Evolutionary conservation across 2,329 filamentous ascomycete species (phyloP), one percentile per base, ranked within the genome.

Genomic region (Ceratocystis ficicola): DNA sequence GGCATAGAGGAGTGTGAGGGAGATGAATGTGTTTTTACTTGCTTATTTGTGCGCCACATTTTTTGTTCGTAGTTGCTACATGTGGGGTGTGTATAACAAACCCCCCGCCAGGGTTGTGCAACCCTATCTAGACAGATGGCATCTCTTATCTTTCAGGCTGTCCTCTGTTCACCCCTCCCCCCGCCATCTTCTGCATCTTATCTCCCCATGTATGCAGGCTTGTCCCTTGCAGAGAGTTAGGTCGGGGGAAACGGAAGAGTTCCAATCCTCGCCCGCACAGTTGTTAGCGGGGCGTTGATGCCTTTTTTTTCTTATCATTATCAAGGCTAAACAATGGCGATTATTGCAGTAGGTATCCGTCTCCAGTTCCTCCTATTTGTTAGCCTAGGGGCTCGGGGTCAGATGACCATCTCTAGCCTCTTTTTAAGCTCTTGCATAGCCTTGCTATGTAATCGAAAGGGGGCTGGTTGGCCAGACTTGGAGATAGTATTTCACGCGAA

Each of bases 141-240:
- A 44, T 22, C 44, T 48, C 61, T 63, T 63, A 63, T 63, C 61
- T 63, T n/a, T 5, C 2, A 25, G 12, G 30, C 61, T 25, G 22
- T 25, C 61, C 17, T 44, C 10, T n/a, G 15, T 12, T 36, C 59
- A 15, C 17, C 12, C 30, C 32, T 36, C 20, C 44, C 22, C 17
- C 32, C 22, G 1, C 1, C 22, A 25, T 2, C 22, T 25, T 25
- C 22, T 63, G 8, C 61, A 30, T 50, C 61, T 63, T 63, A 63
- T 63, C 61, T 63, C 61, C 44, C 5, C 44, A 41, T n/a, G 32
- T 44, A 63, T 17, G 61, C 36, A 41, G 36, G 36, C 36, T 63
- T 20, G 61, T 46, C 20, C 61, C 61, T 63, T 63, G 61, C 61
- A 63, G 32, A 15, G 52, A 30, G 52, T 57, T 41, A 6, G 22